These are phyloP conservation scores for Termitomyces sp. DNA, from an alignment of 768 basidiomycete species.

Conservation along the genomic window DNA sequence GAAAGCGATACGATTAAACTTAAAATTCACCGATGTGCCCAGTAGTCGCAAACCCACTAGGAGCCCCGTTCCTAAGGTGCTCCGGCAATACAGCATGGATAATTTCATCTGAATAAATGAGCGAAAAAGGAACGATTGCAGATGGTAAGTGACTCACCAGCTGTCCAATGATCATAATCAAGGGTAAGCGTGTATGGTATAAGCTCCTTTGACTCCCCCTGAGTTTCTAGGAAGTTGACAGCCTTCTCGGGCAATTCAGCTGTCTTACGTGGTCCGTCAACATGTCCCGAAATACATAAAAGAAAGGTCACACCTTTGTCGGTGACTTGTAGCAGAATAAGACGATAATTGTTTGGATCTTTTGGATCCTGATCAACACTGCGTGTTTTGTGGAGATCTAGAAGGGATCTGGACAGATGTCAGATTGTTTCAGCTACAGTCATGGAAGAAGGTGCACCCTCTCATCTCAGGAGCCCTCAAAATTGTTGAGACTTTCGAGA, in stretches of 20 bases:
- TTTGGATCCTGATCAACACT: constrained; percentile 52
- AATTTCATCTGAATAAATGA: constrained; percentile 70
- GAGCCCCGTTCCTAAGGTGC: constrained; percentile 71
- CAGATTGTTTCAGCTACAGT: background rate
- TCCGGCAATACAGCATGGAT: constrained; percentile 80
- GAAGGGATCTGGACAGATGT: constrained; percentile 40
- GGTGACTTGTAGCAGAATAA: constrained; percentile 65
- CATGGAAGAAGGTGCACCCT: constrained; percentile 38
- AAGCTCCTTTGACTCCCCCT: constrained; percentile 44
- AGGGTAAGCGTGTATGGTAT: constrained; percentile 59
- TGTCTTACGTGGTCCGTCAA: constrained; percentile 42
- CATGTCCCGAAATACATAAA: background rate
- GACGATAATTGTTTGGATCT: constrained; percentile 44
- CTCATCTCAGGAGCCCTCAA: constrained; percentile 56
- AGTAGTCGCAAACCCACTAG: constrained; percentile 81
- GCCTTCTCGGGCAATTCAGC: constrained; percentile 63
- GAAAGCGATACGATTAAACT: background rate
- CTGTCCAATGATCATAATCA: constrained; percentile 86
- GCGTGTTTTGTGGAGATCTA: constrained; percentile 68
- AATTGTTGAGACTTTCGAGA: constrained; percentile 49
- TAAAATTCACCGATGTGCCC: constrained; percentile 80
- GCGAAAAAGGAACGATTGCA: background rate
- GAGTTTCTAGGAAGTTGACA: constrained; percentile 49
- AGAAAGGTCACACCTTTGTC: constrained; percentile 50
- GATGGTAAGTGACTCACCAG: constrained; percentile 44